Evolutionary conservation across 352 stramenopile species (phyloP).

Genomic region (Globisporangium paroecandrum): DNA sequence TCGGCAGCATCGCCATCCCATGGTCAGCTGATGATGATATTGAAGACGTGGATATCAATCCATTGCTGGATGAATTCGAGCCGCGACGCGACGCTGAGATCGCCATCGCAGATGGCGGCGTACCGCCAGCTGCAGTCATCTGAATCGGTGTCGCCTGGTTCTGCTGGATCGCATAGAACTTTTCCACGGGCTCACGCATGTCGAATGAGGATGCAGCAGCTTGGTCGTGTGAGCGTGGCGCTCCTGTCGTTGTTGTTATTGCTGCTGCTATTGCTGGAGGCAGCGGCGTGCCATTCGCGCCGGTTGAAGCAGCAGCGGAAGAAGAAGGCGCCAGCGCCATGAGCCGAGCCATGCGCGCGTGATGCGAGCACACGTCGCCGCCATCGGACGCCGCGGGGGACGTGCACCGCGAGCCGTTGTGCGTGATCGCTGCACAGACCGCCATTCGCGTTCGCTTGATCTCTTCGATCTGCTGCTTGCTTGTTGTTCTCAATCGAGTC

Average conservation of each 20-base stretch:
- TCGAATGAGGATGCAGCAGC: constrained; percentile 9
- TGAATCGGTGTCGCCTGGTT: neutral
- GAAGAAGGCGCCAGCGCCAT: constrained; percentile 75
- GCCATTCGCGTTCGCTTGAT: constrained; percentile 5
- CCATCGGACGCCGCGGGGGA: constrained; percentile 35
- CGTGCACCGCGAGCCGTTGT: constrained; percentile 64
- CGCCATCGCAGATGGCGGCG: neutral
- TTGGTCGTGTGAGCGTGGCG: neutral
- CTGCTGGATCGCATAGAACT: neutral
- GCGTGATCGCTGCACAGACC: constrained; percentile 48
- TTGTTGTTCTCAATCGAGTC: constrained; percentile 3
- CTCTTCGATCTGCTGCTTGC: neutral
- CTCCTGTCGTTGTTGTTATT: neutral
- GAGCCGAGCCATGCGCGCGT: constrained; percentile 73
- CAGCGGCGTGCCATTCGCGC: neutral
- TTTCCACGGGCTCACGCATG: neutral
- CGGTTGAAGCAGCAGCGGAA: constrained; percentile 29
- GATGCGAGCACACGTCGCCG: constrained; percentile 62
- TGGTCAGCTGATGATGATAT: constrained; percentile 7
- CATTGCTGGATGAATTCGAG: constrained; percentile 2
- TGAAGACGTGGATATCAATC: neutral
- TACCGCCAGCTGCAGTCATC: neutral
- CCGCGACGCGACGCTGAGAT: neutral
- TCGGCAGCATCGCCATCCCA: constrained; percentile 24
- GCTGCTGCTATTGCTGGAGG: neutral